Evolutionary conservation across 129 eudicot genomes (phyloP).

Genomic region (Sambucus nigra): DNA sequence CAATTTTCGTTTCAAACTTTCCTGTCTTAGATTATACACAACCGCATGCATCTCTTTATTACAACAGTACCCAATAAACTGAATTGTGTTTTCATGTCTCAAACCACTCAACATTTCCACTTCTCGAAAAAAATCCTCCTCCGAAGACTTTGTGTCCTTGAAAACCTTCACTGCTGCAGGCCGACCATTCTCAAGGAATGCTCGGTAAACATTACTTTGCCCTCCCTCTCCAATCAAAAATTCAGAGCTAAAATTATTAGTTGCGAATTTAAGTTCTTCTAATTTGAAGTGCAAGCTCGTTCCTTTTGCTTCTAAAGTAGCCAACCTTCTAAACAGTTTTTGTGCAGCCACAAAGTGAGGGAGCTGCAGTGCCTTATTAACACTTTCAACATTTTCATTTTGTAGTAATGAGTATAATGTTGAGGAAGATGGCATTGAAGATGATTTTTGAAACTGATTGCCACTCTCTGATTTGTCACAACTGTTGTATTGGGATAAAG

Average conservation of each 20-base stretch:
- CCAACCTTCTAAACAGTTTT: slow-evolving; percentile 20
- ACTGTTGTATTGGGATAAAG: slow-evolving; percentile 11
- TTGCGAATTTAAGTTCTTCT: slow-evolving; percentile 20
- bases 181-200: slow-evolving; percentile 22
- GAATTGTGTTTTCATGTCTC: slow-evolving; percentile 29
- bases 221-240: slow-evolving; percentile 32
- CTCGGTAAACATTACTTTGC: slow-evolving; percentile 27
- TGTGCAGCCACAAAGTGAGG: background rate
- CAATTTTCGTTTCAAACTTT: slow-evolving; percentile 19
- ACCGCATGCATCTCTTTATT: slow-evolving; percentile 24
- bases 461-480: background rate
- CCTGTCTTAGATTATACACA: slow-evolving; percentile 20
- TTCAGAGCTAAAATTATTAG: slow-evolving; percentile 17
- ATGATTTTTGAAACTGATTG: slow-evolving; percentile 14
- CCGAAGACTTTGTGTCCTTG: slow-evolving; percentile 2
- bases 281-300: slow-evolving; percentile 9
- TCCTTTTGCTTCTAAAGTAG: slow-evolving; percentile 24
- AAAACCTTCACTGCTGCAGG: slow-evolving; percentile 34
- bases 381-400: background rate
- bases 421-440: slow-evolving; percentile 29
- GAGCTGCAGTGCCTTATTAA: background rate
- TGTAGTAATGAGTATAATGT: slow-evolving; percentile 11
- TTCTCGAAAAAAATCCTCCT: slow-evolving; percentile 21
- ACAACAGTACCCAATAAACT: slow-evolving; percentile 29
- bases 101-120: slow-evolving; percentile 32